phyloP scores from a whole-genome alignment of 2,329 filamentous ascomycete species.

The Cladophialophora carrionii region DNA sequence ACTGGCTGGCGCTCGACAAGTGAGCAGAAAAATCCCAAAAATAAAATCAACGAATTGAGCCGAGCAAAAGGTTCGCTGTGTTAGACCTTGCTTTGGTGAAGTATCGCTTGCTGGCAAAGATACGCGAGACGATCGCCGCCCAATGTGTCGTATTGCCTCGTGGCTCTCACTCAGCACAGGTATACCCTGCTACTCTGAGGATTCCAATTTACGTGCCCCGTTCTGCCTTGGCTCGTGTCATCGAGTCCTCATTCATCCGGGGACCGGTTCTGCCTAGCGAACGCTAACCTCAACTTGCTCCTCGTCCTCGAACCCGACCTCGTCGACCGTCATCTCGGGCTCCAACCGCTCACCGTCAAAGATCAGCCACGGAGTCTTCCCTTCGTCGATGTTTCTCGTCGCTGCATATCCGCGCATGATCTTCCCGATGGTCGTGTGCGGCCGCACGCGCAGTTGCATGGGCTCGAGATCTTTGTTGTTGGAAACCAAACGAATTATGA shows the following conservation, averaged over 20 bases:
- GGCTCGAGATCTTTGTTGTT: slow-evolving; percentile 52
- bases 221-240: background rate
- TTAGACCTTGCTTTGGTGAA: background rate
- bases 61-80: background rate
- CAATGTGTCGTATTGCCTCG: background rate
- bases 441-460: slow-evolving; percentile 52
- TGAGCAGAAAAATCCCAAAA: slow-evolving; percentile 1
- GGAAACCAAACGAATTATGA: slow-evolving; percentile 57
- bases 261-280: slow-evolving; percentile 45
- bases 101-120: too few relatives aligned
- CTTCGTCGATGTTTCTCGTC: slow-evolving; percentile 55
- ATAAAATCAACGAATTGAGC: slow-evolving; percentile 3
- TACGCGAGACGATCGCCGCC: too few relatives aligned
- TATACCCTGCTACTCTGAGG: background rate
- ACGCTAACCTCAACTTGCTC: slow-evolving; percentile 76
- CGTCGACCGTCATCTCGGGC: slow-evolving; percentile 61
- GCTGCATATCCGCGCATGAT: slow-evolving; percentile 66
- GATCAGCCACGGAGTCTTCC: slow-evolving; percentile 62
- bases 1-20: background rate
- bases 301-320: slow-evolving; percentile 73
- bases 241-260: background rate
- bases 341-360: slow-evolving; percentile 78
- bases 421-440: slow-evolving; percentile 62
- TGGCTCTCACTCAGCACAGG: background rate
- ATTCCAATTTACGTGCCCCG: background rate